A percentile compares a stretch with the other conserved stretches of the same genome.
phyloP scores from a whole-genome alignment of 2,329 filamentous ascomycete genomes.

The Proliferodiscus dingleyae region DNA sequence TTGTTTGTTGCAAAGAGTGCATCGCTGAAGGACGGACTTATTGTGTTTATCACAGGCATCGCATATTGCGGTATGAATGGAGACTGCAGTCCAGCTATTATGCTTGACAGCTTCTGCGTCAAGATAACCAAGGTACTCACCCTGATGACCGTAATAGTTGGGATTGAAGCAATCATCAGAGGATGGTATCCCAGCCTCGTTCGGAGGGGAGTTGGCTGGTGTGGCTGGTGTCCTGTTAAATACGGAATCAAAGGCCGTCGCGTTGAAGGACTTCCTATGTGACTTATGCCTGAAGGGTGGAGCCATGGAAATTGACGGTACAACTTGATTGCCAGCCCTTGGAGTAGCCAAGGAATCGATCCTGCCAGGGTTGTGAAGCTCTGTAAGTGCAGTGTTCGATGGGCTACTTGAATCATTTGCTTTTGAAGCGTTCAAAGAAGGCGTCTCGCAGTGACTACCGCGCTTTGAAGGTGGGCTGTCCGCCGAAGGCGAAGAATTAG shows the following conservation, averaged over 20 bases:
- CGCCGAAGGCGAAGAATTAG: background rate
- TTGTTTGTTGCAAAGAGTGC: slow-evolving; percentile 8
- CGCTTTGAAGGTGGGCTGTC: background rate
- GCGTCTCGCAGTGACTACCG: background rate
- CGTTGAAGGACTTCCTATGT: background rate
- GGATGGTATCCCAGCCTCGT: background rate
- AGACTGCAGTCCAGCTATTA: slow-evolving; percentile 1
- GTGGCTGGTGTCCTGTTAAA: background rate
- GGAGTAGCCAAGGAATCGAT: background rate
- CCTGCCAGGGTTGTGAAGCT: background rate
- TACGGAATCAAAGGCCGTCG: background rate
- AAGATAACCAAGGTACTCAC: background rate
- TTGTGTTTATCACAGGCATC: slow-evolving; percentile 7
- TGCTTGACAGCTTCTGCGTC: background rate
- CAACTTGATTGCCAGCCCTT: background rate
- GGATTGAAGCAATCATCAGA: background rate
- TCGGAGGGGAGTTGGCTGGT: background rate
- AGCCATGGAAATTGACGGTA: background rate
- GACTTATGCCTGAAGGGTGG: background rate
- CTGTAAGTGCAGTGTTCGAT: background rate
- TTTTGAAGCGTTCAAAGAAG: background rate
- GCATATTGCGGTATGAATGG: slow-evolving; percentile 12
- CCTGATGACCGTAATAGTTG: background rate
- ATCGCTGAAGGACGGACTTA: slow-evolving; percentile 9
- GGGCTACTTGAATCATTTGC: background rate